These are phyloP conservation scores for Claviceps sp. DNA, from an alignment of 2,329 filamentous ascomycete species.

Conservation along the genomic window DNA sequence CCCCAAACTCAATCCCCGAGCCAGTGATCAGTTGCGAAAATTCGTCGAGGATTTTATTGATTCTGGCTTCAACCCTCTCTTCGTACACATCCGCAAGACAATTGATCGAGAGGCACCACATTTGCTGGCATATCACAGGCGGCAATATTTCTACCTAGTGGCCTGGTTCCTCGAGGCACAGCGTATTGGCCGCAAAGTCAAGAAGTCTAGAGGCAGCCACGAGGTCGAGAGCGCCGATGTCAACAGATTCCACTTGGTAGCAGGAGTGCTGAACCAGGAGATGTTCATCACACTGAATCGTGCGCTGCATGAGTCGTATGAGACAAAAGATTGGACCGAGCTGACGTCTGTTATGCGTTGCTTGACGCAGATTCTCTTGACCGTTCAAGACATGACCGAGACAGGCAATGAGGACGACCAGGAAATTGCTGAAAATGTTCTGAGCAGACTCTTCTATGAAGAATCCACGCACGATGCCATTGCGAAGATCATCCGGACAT, in stretches of 20 bases:
- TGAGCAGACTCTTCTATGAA: constrained; percentile 96
- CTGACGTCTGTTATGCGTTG: constrained; percentile 82
- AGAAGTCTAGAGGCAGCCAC: constrained; percentile 39
- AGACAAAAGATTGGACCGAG: constrained; percentile 78
- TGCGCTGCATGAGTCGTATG: constrained; percentile 64
- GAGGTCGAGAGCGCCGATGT: constrained; percentile 33
- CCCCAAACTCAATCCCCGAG: constrained; percentile 54
- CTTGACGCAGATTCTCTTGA: constrained; percentile 86
- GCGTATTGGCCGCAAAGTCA: constrained; percentile 51
- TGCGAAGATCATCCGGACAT: constrained; percentile 65
- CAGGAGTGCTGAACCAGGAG: constrained; percentile 83
- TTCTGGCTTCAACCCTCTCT: constrained; percentile 86
- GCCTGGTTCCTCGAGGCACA: constrained; percentile 90
- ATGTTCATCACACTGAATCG: constrained; percentile 84
- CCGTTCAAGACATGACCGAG: constrained; percentile 81
- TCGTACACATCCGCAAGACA: constrained; percentile 72
- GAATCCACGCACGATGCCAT: constrained; percentile 85
- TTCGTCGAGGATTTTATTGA: constrained; percentile 94
- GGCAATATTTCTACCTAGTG: constrained; percentile 85
- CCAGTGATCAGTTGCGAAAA: constrained; percentile 60
- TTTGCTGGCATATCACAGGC: constrained; percentile 59
- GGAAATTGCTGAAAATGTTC: constrained; percentile 94
- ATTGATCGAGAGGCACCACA: constrained; percentile 83
- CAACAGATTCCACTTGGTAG: constrained; percentile 75
- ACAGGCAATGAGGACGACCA: constrained; percentile 83